Evolutionary conservation across 2,329 filamentous ascomycete genomes (phyloP).

Genomic region (Chaetomium strumarium): DNA sequence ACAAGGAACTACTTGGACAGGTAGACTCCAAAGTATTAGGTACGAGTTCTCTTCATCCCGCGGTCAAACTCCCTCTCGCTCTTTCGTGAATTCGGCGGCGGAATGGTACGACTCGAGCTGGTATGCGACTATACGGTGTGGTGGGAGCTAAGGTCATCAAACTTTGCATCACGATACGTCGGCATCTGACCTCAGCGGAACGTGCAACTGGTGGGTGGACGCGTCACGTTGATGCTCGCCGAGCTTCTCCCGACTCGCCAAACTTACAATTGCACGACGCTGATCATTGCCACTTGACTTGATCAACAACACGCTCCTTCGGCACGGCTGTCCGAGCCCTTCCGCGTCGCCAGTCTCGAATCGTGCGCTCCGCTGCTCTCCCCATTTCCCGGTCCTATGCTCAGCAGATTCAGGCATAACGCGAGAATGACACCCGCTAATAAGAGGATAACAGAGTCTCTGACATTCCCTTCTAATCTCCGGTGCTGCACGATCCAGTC

Average conservation of each 20-base stretch:
- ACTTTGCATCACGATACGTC: background rate
- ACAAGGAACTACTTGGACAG: conserved; percentile 13
- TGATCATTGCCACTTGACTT: too few relatives aligned
- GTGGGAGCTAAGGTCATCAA: background rate
- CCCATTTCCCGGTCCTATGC: too few relatives aligned
- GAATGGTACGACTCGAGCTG: background rate
- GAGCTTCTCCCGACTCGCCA: too few relatives aligned
- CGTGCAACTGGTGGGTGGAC: too few relatives aligned
- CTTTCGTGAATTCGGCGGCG: background rate
- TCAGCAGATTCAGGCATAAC: too few relatives aligned
- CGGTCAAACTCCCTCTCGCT: background rate
- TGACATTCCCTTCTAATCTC: conserved; percentile 21
- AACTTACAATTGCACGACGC: too few relatives aligned
- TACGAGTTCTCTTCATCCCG: conserved; percentile 13
- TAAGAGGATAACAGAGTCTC: conserved; percentile 11
- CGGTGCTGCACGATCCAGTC: too few relatives aligned
- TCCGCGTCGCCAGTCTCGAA: too few relatives aligned
- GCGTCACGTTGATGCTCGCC: too few relatives aligned
- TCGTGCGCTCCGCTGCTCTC: too few relatives aligned
- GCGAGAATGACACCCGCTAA: background rate
- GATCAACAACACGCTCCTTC: too few relatives aligned
- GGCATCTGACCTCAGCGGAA: background rate
- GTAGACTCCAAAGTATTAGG: conserved; percentile 18
- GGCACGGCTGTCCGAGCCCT: too few relatives aligned
- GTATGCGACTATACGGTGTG: background rate